Evolutionary conservation across 805 yeast species (phyloP).

Genomic region (Teunomyces aglyptinius): DNA sequence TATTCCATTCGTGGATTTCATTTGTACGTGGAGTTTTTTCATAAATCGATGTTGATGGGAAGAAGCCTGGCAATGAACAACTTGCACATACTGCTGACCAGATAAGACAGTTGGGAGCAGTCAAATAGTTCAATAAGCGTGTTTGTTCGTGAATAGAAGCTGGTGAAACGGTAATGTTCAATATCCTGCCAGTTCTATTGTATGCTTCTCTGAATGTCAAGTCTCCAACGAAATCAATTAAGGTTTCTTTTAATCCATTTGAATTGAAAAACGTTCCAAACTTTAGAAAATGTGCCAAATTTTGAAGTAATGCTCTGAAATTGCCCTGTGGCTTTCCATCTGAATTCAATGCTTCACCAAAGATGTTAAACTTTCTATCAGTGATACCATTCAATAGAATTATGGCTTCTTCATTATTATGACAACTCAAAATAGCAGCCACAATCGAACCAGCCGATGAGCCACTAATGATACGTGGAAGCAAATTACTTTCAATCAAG

Average conservation of each 20-base stretch:
- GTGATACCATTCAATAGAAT: constrained; percentile 60
- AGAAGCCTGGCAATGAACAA: constrained; percentile 90
- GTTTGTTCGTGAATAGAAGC: constrained; percentile 92
- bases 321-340: constrained; percentile 38
- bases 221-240: constrained; percentile 80
- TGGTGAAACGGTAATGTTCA: constrained; percentile 91
- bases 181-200: constrained; percentile 88
- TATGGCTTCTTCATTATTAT: constrained; percentile 67
- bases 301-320: constrained; percentile 46
- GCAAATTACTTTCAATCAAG: constrained; percentile 64
- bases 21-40: constrained; percentile 80
- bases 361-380: constrained; percentile 52
- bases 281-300: constrained; percentile 59
- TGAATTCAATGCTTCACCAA: constrained; percentile 48
- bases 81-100: constrained; percentile 94
- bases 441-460: constrained; percentile 95
- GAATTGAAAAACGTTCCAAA: constrained; percentile 90
- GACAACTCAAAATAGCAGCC: constrained; percentile 83
- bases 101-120: constrained; percentile 76
- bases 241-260: constrained; percentile 64
- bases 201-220: constrained; percentile 92
- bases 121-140: constrained; percentile 70
- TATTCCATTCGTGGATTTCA: constrained; percentile 76
- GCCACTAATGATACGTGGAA: constrained; percentile 90
- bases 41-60: constrained; percentile 79